Conservation (phyloP, 208 protist species). For the Leishmania martiniquensis region DNA sequence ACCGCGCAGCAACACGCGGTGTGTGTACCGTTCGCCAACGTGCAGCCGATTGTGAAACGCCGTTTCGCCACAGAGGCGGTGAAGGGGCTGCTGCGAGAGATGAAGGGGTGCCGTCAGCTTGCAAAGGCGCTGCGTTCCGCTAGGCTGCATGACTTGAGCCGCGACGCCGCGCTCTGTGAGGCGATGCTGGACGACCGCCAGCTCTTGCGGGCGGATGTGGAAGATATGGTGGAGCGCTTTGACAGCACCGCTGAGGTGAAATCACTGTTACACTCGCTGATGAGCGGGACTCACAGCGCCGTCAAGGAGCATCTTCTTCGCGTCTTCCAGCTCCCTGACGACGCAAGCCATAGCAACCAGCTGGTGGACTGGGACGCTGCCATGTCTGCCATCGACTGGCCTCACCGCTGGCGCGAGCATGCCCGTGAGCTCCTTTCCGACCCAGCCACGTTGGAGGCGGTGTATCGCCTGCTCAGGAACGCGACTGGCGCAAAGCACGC, state of each 20-base stretch:
- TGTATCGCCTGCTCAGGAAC: conserved; percentile 58
- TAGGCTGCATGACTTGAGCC: conserved; percentile 49
- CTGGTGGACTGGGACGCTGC: conserved; percentile 60
- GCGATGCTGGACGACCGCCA: conserved; percentile 58
- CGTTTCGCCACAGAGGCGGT: conserved; percentile 43
- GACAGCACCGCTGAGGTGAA: conserved; percentile 73
- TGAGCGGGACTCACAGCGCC: conserved; percentile 43
- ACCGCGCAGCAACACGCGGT: background rate
- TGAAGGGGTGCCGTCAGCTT: conserved; percentile 28
- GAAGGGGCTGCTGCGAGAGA: conserved; percentile 27
- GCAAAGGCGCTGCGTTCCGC: conserved; percentile 38
- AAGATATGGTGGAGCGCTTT: conserved; percentile 49
- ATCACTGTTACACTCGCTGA: conserved; percentile 62
- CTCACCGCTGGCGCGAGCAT: conserved; percentile 55
- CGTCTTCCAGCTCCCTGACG: conserved; percentile 45
- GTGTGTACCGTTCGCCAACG: conserved; percentile 4
- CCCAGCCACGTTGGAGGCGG: conserved; percentile 38
- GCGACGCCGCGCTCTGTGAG: conserved; percentile 71
- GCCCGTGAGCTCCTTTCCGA: conserved; percentile 51
- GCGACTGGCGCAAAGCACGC: conserved; percentile 58
- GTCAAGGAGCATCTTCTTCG: conserved; percentile 42
- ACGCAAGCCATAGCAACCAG: background rate
- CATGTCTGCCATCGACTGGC: conserved; percentile 70
- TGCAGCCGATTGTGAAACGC: conserved; percentile 49
- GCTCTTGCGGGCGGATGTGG: conserved; percentile 53